Conservation (phyloP, 805 yeast genomes). For the Naumovozyma dairenensis region DNA sequence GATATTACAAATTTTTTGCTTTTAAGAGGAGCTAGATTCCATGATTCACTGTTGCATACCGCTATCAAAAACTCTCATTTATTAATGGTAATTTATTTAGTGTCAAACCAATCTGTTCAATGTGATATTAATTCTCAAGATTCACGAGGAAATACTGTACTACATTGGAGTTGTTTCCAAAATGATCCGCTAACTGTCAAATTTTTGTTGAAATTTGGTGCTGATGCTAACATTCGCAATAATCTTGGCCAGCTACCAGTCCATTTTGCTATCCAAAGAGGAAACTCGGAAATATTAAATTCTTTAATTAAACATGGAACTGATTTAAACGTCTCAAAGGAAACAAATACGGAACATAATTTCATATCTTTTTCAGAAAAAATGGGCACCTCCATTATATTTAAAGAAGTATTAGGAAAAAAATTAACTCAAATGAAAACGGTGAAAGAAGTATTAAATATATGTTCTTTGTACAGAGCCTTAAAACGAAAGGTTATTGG, state of each 20-base stretch:
- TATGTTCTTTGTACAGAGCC: no score
- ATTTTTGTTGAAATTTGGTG: conserved; percentile 57
- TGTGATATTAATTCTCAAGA: no score
- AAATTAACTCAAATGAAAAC: no score
- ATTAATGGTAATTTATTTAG: conserved; percentile 62
- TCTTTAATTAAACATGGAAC: conserved; percentile 52
- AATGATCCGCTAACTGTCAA: conserved; percentile 73
- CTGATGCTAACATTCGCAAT: conserved; percentile 52
- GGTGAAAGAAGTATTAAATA: no score
- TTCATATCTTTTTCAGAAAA: conserved; percentile 43
- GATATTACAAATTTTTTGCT: conserved; percentile 64
- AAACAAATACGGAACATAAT: conserved; percentile 47
- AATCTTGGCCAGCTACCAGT: conserved; percentile 61
- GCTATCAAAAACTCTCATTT: conserved; percentile 87
- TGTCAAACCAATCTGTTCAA: no score
- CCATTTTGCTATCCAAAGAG: conserved; percentile 76
- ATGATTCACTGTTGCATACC: conserved; percentile 42
- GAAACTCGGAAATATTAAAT: conserved; percentile 46
- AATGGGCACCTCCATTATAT: no score
- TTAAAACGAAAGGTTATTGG: no score
- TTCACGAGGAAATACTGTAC: no score
- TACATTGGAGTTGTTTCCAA: conserved; percentile 93
- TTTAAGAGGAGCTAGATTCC: no score
- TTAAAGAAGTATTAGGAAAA: no score
- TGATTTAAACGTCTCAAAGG: conserved; percentile 54